Conservation (phyloP, 495 filamentous ascomycete species). For the Hypoxylon trugodes region DNA sequence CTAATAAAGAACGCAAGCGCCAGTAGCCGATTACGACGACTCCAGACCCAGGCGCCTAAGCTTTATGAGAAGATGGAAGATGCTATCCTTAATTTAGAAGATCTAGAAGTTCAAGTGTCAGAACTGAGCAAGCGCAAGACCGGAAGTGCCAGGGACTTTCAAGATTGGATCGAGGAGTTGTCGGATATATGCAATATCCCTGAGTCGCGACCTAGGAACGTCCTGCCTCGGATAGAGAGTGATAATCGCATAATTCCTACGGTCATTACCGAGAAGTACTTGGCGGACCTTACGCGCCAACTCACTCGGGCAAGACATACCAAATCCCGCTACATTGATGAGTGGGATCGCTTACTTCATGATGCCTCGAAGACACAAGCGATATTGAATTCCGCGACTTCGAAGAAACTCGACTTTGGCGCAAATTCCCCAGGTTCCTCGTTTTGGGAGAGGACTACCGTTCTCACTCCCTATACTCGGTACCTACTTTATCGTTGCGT, state of each 20-base stretch:
- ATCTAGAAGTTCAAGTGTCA: constrained; percentile 78
- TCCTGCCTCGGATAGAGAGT: constrained; percentile 48
- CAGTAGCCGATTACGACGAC: constrained; percentile 71
- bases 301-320: constrained; percentile 83
- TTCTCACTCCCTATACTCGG: constrained; percentile 87
- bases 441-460: constrained; percentile 58
- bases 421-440: constrained; percentile 63
- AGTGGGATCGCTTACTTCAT: constrained; percentile 83
- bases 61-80: constrained; percentile 89
- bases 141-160: constrained; percentile 80
- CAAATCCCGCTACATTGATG: constrained; percentile 79
- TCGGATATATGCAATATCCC: constrained; percentile 75
- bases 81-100: constrained; percentile 79
- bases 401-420: constrained; percentile 80
- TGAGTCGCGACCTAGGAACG: constrained; percentile 64
- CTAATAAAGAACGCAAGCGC: constrained; percentile 80
- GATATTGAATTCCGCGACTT: constrained; percentile 82
- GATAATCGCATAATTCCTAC: constrained; percentile 65
- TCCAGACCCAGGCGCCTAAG: constrained; percentile 81
- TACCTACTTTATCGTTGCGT: constrained; percentile 77
- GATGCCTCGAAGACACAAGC: constrained; percentile 78
- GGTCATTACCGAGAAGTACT: constrained; percentile 90
- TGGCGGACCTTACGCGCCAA: constrained; percentile 86
- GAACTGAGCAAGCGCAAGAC: constrained; percentile 83
- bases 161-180: constrained; percentile 94